Evolutionary conservation across 768 basidiomycete species (phyloP), one percentile per base, ranked within the genome.

Genomic region (Podaxis rugospora): DNA sequence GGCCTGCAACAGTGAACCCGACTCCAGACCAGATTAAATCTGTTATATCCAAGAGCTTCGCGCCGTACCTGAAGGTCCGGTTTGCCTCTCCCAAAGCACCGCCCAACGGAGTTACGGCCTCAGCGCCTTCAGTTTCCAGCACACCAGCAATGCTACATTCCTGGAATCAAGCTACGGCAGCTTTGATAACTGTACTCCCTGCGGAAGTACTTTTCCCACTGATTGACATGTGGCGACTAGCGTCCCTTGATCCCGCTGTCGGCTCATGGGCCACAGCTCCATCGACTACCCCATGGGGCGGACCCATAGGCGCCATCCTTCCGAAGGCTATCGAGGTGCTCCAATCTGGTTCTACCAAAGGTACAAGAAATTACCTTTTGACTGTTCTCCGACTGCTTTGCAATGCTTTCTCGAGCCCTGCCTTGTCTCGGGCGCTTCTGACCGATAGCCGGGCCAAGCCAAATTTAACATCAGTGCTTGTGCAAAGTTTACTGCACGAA

Each of bases 161-260:
- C 2, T 90, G 85, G 85, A 69, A 79, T 0, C 72, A 76, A 11
- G 75, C 77, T 2, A 85, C 85, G 3, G 67, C 64, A 4, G 66
- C 71, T 0, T 71, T 93, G 1, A 68, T 70, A 0, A 60, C 70
- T 9, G 74, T 73, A 2, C 81, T 95, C 1, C 78, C 83, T 0
- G 57, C 77, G 0, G 77, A 79, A 7, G 75, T 83, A 40, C 77
- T 93, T 32, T 96, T 95, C 76, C 93, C 94, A 0, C 69, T 95
- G 4, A 81, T 87, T 10, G 94, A 96, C 68, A 77, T 95, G 64
- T 91, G 92, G 88, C 80, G 93, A 1, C 78, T 95, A 9, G 88
- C 87, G 0, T 70, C 92, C 16, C 81, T 95, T 21, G 87, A 92
- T 69, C 76, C 80, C 0, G 68, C 78, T 0, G 81, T 86, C 16